These are phyloP conservation scores for Acanthamoeba castellanii DNA, from an alignment of 208 protist genomes.

Conservation along the genomic window DNA sequence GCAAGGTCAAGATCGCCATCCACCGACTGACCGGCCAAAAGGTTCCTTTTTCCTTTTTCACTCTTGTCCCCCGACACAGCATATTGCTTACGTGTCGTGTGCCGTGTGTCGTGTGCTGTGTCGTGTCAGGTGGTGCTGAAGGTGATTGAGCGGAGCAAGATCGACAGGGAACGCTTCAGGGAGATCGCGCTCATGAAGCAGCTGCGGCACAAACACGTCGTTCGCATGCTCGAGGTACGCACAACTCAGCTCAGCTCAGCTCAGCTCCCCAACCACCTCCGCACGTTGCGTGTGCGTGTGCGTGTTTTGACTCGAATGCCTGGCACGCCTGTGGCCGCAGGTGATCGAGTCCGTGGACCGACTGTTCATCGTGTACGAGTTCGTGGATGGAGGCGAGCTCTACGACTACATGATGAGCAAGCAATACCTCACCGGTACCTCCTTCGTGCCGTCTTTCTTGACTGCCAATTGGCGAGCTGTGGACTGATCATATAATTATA, in stretches of 20 bases:
- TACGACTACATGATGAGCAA: constrained; percentile 67
- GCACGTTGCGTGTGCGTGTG: background rate
- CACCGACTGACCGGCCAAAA: constrained; percentile 66
- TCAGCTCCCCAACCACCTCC: background rate
- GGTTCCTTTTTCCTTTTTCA: background rate
- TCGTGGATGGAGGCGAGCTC: constrained; percentile 65
- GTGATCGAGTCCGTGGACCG: constrained; percentile 29
- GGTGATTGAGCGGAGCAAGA: constrained; percentile 67
- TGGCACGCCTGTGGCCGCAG: background rate
- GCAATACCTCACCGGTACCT: constrained; percentile 41
- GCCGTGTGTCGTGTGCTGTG: background rate
- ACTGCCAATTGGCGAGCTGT: too few species aligned
- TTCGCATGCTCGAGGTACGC: constrained; percentile 41
- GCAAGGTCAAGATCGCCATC: constrained; percentile 70
- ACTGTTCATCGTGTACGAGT: constrained; percentile 70
- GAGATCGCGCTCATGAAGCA: constrained; percentile 71
- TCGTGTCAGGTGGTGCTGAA: constrained; percentile 41
- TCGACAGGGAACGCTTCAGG: constrained; percentile 63
- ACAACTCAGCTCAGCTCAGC: background rate
- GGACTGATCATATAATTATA: background rate
- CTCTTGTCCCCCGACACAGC: background rate
- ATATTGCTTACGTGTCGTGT: too few species aligned
- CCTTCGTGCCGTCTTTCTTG: too few species aligned
- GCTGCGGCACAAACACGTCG: constrained; percentile 49
- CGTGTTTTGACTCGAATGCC: too few species aligned